Evolutionary conservation across 208 protist genomes (phyloP).

Genomic region (Zelonia costaricensis): DNA sequence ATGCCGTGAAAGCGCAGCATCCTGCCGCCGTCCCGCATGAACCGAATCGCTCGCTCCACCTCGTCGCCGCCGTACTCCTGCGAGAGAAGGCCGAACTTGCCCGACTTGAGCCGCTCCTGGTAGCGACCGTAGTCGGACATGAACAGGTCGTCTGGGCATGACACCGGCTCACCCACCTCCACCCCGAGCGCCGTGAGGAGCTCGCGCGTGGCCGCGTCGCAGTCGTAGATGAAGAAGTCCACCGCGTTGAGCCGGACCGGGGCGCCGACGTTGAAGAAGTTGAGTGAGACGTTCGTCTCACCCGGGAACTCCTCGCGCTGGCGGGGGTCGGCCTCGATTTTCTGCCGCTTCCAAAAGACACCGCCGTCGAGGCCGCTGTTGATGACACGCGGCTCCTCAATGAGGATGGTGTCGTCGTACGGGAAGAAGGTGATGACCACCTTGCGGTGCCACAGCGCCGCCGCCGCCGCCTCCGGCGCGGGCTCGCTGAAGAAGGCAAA

Average conservation of each 20-base stretch:
- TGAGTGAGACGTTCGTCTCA: constrained; percentile 82
- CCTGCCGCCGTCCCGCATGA: constrained; percentile 94
- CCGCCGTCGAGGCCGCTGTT: constrained; percentile 96
- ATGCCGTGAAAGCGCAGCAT: constrained; percentile 96
- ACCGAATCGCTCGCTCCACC: constrained; percentile 69
- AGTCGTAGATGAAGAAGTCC: constrained; percentile 94
- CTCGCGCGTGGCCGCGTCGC: constrained; percentile 92
- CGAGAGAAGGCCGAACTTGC: constrained; percentile 65
- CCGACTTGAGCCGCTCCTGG: constrained; percentile 51
- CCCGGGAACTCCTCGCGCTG: constrained; percentile 82
- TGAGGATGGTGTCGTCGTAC: constrained; percentile 93
- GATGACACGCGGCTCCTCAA: constrained; percentile 89
- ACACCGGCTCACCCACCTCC: constrained; percentile 46
- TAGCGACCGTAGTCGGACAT: constrained; percentile 54
- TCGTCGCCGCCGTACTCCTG: constrained; percentile 70
- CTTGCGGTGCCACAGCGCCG: constrained; percentile 90
- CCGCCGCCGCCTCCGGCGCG: constrained; percentile 83
- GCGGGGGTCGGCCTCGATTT: constrained; percentile 70
- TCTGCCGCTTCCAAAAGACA: constrained; percentile 91
- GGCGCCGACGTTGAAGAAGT: constrained; percentile 93
- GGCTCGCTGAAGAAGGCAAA: constrained; percentile 95
- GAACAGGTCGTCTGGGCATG: constrained; percentile 75
- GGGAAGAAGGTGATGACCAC: constrained; percentile 94
- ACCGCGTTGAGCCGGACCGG: constrained; percentile 90
- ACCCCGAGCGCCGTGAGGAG: constrained; percentile 87